Percentiles rank a stretch among this genome's conserved stretches.
phyloP scores from a whole-genome alignment of 805 yeast species.

The Starmerella scarabaei region DNA sequence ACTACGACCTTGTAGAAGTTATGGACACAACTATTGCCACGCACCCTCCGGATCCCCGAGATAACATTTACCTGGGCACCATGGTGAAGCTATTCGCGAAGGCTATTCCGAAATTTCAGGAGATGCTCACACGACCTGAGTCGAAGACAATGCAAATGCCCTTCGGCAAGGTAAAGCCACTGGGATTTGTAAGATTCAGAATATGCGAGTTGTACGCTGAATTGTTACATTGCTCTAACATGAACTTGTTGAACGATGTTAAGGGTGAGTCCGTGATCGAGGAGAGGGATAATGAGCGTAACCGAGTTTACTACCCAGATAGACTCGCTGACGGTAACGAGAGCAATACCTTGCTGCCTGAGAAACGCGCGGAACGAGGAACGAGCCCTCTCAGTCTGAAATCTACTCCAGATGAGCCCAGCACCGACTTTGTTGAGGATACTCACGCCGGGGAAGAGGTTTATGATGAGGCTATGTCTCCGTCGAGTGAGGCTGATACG shows the following conservation, averaged over 20 bases:
- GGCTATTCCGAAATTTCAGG: constrained; percentile 55
- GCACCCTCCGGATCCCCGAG: constrained; percentile 86
- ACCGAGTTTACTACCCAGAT: constrained; percentile 29
- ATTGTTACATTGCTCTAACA: constrained; percentile 90
- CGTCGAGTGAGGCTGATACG: background rate
- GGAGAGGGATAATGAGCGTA: constrained; percentile 57
- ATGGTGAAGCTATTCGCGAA: constrained; percentile 66
- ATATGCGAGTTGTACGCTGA: constrained; percentile 90
- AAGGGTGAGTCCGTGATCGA: constrained; percentile 54
- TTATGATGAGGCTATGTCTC: background rate
- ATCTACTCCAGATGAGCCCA: background rate
- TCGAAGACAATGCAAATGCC: constrained; percentile 41
- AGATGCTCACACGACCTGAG: constrained; percentile 37
- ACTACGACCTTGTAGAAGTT: constrained; percentile 83
- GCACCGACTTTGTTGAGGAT: background rate
- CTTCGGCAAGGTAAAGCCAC: constrained; percentile 52
- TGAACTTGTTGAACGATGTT: constrained; percentile 75
- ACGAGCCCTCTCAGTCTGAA: background rate
- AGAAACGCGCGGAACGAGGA: background rate
- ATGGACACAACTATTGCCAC: constrained; percentile 67
- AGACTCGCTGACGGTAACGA: constrained; percentile 22
- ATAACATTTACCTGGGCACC: constrained; percentile 84
- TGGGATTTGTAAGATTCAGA: constrained; percentile 86
- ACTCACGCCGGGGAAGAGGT: background rate
- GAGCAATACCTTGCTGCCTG: constrained; percentile 13